Percentiles rank a stretch among this genome's conserved stretches.
These are phyloP conservation scores for Bretziella fagacearum DNA, from an alignment of 2,329 filamentous ascomycete genomes.

Conservation along the genomic window DNA sequence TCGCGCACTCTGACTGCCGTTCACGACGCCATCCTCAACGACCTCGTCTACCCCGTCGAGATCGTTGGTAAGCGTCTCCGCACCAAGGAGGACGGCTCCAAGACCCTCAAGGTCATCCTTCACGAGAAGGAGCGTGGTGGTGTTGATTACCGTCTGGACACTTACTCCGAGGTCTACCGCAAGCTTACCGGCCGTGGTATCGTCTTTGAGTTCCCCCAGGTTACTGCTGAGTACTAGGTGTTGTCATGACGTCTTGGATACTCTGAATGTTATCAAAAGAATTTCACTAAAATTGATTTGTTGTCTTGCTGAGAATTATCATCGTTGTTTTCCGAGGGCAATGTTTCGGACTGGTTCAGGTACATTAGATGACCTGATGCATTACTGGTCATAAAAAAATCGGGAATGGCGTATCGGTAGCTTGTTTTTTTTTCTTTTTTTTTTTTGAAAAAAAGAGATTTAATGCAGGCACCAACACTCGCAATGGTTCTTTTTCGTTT, in stretches of 20 bases:
- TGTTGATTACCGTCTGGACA: slow-evolving; percentile 98
- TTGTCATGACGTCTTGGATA: slow-evolving; percentile 6
- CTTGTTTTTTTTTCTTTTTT: slow-evolving; percentile 12
- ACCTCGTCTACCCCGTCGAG: slow-evolving; percentile 99
- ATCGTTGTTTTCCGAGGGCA: slow-evolving; percentile 6
- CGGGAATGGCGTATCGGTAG: slow-evolving; percentile 14
- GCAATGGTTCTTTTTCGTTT: slow-evolving; percentile 17
- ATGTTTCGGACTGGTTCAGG: slow-evolving; percentile 8
- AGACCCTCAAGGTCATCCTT: slow-evolving; percentile 96
- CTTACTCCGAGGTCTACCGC: slow-evolving; percentile 99
- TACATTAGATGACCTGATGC: slow-evolving; percentile 6
- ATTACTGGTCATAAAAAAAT: slow-evolving; percentile 6
- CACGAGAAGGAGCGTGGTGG: slow-evolving; percentile 99
- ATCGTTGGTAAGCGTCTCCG: slow-evolving; percentile 98
- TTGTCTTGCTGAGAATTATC: slow-evolving; percentile 7
- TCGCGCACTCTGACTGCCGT: slow-evolving; percentile 96
- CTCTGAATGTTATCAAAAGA: slow-evolving; percentile 9
- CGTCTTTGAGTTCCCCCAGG: slow-evolving; percentile 96
- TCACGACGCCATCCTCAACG: slow-evolving; percentile 93
- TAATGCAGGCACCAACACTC: slow-evolving; percentile 15
- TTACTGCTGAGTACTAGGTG: slow-evolving; percentile 61
- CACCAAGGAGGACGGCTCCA: slow-evolving; percentile 97
- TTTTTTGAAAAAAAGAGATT: slow-evolving; percentile 7
- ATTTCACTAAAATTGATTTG: slow-evolving; percentile 7
- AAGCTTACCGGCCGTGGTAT: slow-evolving; percentile 91